Conservation (phyloP, 2,329 filamentous ascomycete species). For the Ceratocystis eucalypticola region DNA sequence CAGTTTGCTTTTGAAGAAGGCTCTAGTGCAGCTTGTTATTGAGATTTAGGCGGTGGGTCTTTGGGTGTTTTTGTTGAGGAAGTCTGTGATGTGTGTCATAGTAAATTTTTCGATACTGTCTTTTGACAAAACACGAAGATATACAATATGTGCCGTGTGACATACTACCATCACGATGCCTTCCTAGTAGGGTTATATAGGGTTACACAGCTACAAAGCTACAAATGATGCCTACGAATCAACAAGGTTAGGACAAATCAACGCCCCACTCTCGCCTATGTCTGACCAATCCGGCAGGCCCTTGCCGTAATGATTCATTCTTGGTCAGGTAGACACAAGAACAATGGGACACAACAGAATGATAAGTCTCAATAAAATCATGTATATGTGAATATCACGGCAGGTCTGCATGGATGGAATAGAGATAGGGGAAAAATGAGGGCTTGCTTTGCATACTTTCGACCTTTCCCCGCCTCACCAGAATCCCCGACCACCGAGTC, state of each 20-base stretch:
- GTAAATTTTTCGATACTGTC: background rate
- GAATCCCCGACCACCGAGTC: background rate
- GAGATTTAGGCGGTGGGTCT: too few species aligned
- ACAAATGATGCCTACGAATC: background rate
- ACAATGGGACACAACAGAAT: background rate
- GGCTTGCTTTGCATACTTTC: background rate
- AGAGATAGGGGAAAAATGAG: background rate
- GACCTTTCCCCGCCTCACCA: background rate
- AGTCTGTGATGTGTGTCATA: background rate
- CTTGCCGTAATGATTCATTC: background rate
- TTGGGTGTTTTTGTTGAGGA: too few species aligned
- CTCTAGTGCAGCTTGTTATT: too few species aligned
- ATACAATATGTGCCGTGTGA: background rate
- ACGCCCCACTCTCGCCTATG: background rate
- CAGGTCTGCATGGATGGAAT: background rate
- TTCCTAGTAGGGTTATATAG: background rate
- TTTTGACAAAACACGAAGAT: background rate
- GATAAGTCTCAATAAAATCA: background rate
- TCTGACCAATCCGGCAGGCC: background rate
- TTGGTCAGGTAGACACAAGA: background rate
- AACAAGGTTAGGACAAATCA: background rate
- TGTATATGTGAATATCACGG: too few species aligned
- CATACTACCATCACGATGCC: background rate
- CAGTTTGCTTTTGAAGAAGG: too few species aligned
- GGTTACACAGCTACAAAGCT: background rate